A percentile compares a stretch with the other conserved stretches of the same genome.
These are phyloP conservation scores for Solanum ahanhuiri DNA, from an alignment of 257 asterid genomes.

Conservation along the genomic window DNA sequence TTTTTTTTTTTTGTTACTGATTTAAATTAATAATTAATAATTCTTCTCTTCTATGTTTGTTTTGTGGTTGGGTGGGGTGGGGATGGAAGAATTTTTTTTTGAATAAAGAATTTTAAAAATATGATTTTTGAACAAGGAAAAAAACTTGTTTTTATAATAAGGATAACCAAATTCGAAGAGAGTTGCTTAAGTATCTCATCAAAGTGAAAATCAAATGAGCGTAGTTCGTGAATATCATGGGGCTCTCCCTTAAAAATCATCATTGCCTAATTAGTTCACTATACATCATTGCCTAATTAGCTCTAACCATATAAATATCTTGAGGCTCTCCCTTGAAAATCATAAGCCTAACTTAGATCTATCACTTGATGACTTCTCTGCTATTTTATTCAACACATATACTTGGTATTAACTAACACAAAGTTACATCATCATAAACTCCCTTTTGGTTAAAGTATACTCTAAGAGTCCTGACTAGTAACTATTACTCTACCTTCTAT, in stretches of 20 bases:
- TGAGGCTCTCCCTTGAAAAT: no score
- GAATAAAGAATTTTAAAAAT: background rate
- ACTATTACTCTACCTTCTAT: background rate
- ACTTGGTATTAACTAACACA: background rate
- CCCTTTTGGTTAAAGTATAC: background rate
- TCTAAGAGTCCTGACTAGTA: background rate
- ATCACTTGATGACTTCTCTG: background rate
- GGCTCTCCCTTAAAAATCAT: no score
- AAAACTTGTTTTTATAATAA: no score
- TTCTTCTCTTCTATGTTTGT: no score
- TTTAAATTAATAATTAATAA: no score
- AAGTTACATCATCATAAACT: background rate
- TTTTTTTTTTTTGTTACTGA: background rate
- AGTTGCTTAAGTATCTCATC: background rate
- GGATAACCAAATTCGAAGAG: background rate
- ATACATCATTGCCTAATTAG: background rate
- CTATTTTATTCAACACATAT: no score
- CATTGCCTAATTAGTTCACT: no score
- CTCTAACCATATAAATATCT: background rate
- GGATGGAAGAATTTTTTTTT: background rate
- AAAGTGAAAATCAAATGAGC: background rate
- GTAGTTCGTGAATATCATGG: background rate
- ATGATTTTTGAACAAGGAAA: background rate
- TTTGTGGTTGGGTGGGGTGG: background rate
- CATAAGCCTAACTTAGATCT: background rate